Conservation (phyloP, 345 rosid genomes). For the Sonneratia alba region DNA sequence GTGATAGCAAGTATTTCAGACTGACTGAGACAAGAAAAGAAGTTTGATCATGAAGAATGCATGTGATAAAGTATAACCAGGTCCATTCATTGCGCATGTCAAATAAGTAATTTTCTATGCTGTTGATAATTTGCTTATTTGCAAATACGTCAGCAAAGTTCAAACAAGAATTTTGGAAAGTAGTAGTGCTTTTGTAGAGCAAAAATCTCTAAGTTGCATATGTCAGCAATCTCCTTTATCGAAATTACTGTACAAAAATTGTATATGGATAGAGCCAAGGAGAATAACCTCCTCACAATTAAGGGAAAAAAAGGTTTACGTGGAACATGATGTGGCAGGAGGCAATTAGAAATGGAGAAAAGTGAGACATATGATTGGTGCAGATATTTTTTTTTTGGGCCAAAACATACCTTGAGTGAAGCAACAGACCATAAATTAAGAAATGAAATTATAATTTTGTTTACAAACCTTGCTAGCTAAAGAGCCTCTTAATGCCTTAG, state of each 20-base stretch:
- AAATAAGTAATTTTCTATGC: background rate
- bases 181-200: background rate
- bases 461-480: constrained; percentile 54
- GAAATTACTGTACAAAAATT: background rate
- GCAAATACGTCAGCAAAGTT: background rate
- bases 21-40: background rate
- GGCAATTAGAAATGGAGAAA: background rate
- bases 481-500: constrained; percentile 44
- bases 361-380: background rate
- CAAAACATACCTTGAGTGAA: background rate
- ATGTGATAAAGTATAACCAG: background rate
- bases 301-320: background rate
- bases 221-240: background rate
- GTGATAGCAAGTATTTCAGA: background rate
- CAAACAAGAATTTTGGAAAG: background rate
- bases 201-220: background rate
- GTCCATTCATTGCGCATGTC: background rate
- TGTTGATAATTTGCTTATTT: background rate
- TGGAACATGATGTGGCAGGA: background rate
- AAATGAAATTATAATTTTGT: background rate
- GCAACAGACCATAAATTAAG: background rate
- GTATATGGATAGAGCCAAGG: too few species aligned
- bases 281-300: background rate
- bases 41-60: background rate
- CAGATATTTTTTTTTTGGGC: background rate